These are phyloP conservation scores for Ceratocystis albifundus DNA, from an alignment of 2,329 filamentous ascomycete genomes.

Conservation along the genomic window DNA sequence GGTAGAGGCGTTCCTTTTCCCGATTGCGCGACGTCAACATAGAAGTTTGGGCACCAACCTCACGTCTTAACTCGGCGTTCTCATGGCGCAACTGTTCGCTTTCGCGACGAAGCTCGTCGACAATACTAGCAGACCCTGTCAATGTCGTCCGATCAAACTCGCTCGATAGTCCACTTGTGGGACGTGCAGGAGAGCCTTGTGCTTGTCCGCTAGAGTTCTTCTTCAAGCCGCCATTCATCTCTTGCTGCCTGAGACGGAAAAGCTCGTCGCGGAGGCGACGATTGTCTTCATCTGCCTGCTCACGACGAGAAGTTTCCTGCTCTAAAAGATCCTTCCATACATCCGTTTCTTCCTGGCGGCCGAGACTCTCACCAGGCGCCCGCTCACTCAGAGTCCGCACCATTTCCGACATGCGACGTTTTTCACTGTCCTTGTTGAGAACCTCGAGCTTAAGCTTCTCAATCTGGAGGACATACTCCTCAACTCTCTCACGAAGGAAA, in stretches of 20 bases:
- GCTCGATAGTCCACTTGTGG: slow-evolving; percentile 40
- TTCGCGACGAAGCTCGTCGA: slow-evolving; percentile 62
- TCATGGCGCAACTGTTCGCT: slow-evolving; percentile 74
- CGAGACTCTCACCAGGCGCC: slow-evolving; percentile 40
- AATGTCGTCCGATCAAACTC: slow-evolving; percentile 38
- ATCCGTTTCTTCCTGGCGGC: slow-evolving; percentile 55
- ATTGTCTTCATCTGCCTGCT: slow-evolving; percentile 85
- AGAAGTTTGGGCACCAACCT: slow-evolving; percentile 89
- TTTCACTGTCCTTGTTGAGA: slow-evolving; percentile 69
- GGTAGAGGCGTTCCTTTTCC: slow-evolving; percentile 87
- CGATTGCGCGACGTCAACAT: slow-evolving; percentile 95
- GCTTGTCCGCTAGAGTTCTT: slow-evolving; percentile 37
- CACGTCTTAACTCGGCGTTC: slow-evolving; percentile 80
- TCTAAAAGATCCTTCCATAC: slow-evolving; percentile 94
- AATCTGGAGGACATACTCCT: slow-evolving; percentile 72
- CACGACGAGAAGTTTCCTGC: slow-evolving; percentile 76
- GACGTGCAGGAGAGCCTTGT: slow-evolving; percentile 37
- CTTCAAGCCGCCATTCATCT: slow-evolving; percentile 35
- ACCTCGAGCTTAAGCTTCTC: slow-evolving; percentile 71
- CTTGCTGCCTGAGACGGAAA: slow-evolving; percentile 55
- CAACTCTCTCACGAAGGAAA: slow-evolving; percentile 73
- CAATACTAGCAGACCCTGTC: slow-evolving; percentile 52
- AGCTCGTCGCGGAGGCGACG: slow-evolving; percentile 73
- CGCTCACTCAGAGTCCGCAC: slow-evolving; percentile 46
- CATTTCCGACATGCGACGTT: slow-evolving; percentile 72